Evolutionary conservation across 805 yeast genomes (phyloP).

Genomic region (Brettanomyces anomalus): DNA sequence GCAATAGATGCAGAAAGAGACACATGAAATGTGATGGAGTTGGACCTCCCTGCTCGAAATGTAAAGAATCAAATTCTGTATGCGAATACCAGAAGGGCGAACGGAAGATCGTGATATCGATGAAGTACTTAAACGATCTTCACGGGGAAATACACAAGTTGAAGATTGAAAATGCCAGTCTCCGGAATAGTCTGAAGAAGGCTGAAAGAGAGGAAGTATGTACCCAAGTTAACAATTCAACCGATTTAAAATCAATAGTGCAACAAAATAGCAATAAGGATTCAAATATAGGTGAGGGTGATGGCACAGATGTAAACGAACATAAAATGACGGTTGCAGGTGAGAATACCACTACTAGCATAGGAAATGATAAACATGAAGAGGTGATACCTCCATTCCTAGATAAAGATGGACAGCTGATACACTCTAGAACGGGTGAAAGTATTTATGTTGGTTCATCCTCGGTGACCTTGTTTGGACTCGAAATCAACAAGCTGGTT

Average conservation of each 20-base stretch:
- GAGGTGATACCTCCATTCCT: conserved; percentile 61
- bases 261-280: not conserved
- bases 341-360: conserved; percentile 25
- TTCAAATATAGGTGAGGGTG: too few species aligned
- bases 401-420: conserved; percentile 61
- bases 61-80: conserved; percentile 41
- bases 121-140: conserved; percentile 56
- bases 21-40: conserved; percentile 69
- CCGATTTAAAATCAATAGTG: not conserved
- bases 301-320: conserved; percentile 21
- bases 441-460: conserved; percentile 72
- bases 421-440: conserved; percentile 70
- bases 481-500: conserved; percentile 54
- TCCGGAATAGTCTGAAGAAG: conserved; percentile 35
- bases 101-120: conserved; percentile 62
- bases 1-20: conserved; percentile 60
- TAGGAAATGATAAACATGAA: conserved; percentile 28
- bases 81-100: conserved; percentile 71
- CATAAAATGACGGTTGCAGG: conserved; percentile 52
- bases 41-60: conserved; percentile 63
- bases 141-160: conserved; percentile 60
- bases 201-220: not conserved
- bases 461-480: conserved; percentile 73
- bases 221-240: not conserved
- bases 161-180: conserved; percentile 54